A percentile compares a stretch with the other conserved stretches of the same genome.
Conservation (phyloP, 495 filamentous ascomycete species). For the Eremomyces bilateralis region DNA sequence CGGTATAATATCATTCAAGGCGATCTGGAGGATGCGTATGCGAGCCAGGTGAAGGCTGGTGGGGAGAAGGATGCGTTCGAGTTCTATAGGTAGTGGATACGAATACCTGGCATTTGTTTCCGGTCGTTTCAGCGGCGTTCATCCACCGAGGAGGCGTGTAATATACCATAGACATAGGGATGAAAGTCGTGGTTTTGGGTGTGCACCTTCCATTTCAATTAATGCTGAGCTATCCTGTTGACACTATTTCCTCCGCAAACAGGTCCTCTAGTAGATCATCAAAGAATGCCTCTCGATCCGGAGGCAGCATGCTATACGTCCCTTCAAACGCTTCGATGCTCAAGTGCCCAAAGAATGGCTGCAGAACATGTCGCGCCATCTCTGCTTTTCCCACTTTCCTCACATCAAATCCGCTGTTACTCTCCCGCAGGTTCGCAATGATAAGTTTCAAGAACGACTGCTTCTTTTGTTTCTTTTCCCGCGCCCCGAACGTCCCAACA, state of each 20-base stretch:
- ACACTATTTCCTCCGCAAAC: constrained; percentile 73
- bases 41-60: constrained; percentile 78
- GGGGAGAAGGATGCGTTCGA: constrained; percentile 61
- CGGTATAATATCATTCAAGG: constrained; percentile 95
- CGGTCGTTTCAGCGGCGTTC: too few species aligned
- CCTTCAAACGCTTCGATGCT: constrained; percentile 85
- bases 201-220: too few species aligned
- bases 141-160: too few species aligned
- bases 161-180: too few species aligned
- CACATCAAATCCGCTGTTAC: too few species aligned
- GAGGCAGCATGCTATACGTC: constrained; percentile 59
- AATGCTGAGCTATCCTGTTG: too few species aligned
- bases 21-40: constrained; percentile 90
- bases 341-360: constrained; percentile 76
- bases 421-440: constrained; percentile 9
- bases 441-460: constrained; percentile 5
- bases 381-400: constrained; percentile 17
- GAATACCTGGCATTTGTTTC: background rate
- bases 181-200: too few species aligned
- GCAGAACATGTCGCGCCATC: constrained; percentile 33
- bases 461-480: background rate
- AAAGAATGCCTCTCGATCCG: constrained; percentile 47
- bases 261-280: constrained; percentile 54
- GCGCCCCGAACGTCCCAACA: background rate
- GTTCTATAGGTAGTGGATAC: constrained; percentile 29